Base-by-base conservation (phyloP, 306 rosid species). In the Quercus variabilis region DNA sequence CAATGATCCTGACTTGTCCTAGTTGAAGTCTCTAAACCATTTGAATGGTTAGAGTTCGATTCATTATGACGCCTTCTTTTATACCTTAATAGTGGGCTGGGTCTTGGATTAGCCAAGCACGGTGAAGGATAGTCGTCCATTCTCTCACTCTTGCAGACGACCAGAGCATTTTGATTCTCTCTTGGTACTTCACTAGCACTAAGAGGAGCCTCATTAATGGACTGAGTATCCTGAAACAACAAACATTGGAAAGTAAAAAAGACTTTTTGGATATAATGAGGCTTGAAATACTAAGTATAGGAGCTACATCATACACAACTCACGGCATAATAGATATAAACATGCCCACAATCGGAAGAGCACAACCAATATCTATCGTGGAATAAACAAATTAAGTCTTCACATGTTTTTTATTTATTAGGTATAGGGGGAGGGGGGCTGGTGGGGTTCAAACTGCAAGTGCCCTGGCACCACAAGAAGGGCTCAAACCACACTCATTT, bases 101-200 rank as follows among this genome's bases (percentile, higher is more conserved):
- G 87, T 76, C 87, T 87, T 1, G 91, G 94, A 64, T 88, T 86
- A 15, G 82, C 93, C 13, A 85, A 75, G 62, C 77, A 83, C 0
- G 89, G 89, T 56, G 88, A 80, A 13, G 86, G 89, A 76, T 55
- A 89, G 78, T 89, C 95, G 7, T 92, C 91, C 83, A 83, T 80
- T 65, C 89, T 89, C 86, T 91, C 99, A 77, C 87, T 87, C 86
- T 93, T 93, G 90, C 98, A 93, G 69, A 75, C 88, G 17, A 88
- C 83, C 54, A 86, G 83, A 69, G 76, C 85, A 69, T 81, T 86
- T 75, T 78, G 92, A 21, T 90, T 83, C 71, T 87, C 92, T 25
- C 79, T 86, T 7, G 96, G 96, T 77, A 84, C 93, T 82, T 88
- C 92, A 63, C 82, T 85, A 60, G 86, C 90, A 55, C 83, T 86